Evolutionary conservation across 1,284 basidiomycete genomes (phyloP).

Genomic region (Hymenochaete sp.): DNA sequence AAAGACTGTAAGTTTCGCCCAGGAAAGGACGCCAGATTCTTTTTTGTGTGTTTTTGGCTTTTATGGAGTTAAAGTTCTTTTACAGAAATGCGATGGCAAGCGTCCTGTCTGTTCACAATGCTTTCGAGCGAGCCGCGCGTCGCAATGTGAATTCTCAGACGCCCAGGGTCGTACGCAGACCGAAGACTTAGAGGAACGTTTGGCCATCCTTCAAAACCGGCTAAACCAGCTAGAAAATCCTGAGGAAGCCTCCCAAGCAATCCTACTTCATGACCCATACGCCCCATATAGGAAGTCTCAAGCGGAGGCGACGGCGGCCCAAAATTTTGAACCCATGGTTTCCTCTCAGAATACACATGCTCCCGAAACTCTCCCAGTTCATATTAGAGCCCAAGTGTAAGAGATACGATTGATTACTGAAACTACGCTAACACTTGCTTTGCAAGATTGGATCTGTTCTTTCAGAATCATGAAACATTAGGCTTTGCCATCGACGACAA

Average conservation of each 20-base stretch:
- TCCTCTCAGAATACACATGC: constrained; percentile 15
- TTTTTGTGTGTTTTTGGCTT: too few relatives aligned
- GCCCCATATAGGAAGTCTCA: not conserved
- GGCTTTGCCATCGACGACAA: too few relatives aligned
- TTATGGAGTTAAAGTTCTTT: not conserved
- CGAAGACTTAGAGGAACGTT: constrained; percentile 31
- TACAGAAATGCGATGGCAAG: constrained; percentile 34
- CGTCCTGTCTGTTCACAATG: constrained; percentile 34
- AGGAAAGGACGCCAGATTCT: too few relatives aligned
- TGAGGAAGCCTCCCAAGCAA: constrained; percentile 19
- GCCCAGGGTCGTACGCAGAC: constrained; percentile 28
- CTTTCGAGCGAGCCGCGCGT: constrained; percentile 26
- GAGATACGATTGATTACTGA: not conserved
- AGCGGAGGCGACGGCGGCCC: not conserved
- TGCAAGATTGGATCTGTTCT: constrained; percentile 14
- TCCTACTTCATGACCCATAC: constrained; percentile 29
- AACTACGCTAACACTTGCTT: not conserved
- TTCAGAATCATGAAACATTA: constrained; percentile 21
- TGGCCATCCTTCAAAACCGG: constrained; percentile 30
- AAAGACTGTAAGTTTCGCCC: too few relatives aligned
- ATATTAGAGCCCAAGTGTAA: constrained; percentile 19
- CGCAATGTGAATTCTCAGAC: constrained; percentile 37
- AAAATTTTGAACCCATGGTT: not conserved
- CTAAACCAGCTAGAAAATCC: constrained; percentile 34
- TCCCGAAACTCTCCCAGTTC: constrained; percentile 19